Evolutionary conservation across 2,329 filamentous ascomycete genomes (phyloP).

Genomic region (Aspergillus brasiliensis): DNA sequence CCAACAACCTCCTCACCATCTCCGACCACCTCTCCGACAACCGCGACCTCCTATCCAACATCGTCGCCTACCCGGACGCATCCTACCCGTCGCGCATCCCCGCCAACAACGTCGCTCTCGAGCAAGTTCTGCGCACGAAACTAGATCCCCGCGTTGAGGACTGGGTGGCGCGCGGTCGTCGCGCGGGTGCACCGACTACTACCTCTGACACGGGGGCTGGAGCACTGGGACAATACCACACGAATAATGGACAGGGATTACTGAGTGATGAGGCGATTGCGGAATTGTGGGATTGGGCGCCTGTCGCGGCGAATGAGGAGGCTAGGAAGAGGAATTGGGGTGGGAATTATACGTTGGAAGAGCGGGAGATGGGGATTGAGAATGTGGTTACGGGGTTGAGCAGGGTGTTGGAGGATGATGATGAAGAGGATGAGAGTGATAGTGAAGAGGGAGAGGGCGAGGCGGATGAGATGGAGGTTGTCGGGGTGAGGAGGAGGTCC

Average conservation of each 20-base stretch:
- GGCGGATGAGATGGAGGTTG: slow-evolving; percentile 46
- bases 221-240: slow-evolving; percentile 5
- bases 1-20: slow-evolving; percentile 68
- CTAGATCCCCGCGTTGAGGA: slow-evolving; percentile 76
- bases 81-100: slow-evolving; percentile 72
- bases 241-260: slow-evolving; percentile 24
- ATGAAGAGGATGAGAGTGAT: slow-evolving; percentile 41
- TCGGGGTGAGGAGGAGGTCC: slow-evolving; percentile 38
- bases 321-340: slow-evolving; percentile 53
- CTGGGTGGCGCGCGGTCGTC: slow-evolving; percentile 66
- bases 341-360: slow-evolving; percentile 73
- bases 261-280: slow-evolving; percentile 53
- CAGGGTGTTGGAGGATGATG: slow-evolving; percentile 58
- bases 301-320: slow-evolving; percentile 50
- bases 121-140: slow-evolving; percentile 77
- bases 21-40: slow-evolving; percentile 67
- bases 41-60: slow-evolving; percentile 66
- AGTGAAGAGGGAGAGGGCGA: slow-evolving; percentile 49
- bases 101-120: slow-evolving; percentile 63
- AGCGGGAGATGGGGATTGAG: slow-evolving; percentile 66
- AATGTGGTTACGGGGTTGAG: slow-evolving; percentile 72
- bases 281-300: slow-evolving; percentile 62
- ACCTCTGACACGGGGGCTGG: not conserved
- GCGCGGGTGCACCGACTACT: slow-evolving; percentile 1
- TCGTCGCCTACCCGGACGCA: slow-evolving; percentile 75